Conservation (phyloP, 164 flowering plant species). For the Warburgia ugandensis region DNA sequence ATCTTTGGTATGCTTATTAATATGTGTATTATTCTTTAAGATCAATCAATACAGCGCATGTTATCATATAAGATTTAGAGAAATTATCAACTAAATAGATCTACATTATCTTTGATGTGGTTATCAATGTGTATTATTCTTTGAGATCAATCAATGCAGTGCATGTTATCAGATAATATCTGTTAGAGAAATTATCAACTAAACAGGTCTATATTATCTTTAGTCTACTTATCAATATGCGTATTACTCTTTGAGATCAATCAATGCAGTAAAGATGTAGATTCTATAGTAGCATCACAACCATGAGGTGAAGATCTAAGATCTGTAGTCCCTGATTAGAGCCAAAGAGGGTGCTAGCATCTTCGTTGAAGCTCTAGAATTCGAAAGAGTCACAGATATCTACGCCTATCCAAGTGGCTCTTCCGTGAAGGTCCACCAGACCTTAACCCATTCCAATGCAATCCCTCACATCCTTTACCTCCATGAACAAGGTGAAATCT, state of each 20-base stretch:
- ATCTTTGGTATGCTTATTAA: too few species aligned
- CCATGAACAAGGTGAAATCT: conserved; percentile 62
- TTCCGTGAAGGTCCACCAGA: conserved; percentile 68
- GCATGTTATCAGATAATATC: too few species aligned
- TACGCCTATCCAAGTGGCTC: conserved; percentile 71
- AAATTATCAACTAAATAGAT: too few species aligned
- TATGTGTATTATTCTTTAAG: too few species aligned
- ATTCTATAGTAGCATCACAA: not conserved
- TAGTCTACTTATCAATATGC: too few species aligned
- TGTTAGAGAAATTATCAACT: too few species aligned
- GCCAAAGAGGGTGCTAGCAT: conserved; percentile 62
- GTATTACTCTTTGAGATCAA: not conserved
- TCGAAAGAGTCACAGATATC: conserved; percentile 45
- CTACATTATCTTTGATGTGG: too few species aligned
- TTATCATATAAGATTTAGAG: too few species aligned
- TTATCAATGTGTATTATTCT: too few species aligned
- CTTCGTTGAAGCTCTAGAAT: conserved; percentile 62
- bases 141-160: too few species aligned
- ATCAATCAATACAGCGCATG: not conserved
- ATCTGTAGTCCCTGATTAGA: conserved; percentile 36
- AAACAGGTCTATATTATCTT: too few species aligned
- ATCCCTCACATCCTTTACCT: conserved; percentile 49
- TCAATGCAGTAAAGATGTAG: not conserved
- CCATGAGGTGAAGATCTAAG: conserved; percentile 7
- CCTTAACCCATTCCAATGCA: conserved; percentile 43